A percentile compares a stretch with the other conserved stretches of the same genome.
phyloP scores from a whole-genome alignment of 805 yeast genomes.

The Yamadazyma olivae region DNA sequence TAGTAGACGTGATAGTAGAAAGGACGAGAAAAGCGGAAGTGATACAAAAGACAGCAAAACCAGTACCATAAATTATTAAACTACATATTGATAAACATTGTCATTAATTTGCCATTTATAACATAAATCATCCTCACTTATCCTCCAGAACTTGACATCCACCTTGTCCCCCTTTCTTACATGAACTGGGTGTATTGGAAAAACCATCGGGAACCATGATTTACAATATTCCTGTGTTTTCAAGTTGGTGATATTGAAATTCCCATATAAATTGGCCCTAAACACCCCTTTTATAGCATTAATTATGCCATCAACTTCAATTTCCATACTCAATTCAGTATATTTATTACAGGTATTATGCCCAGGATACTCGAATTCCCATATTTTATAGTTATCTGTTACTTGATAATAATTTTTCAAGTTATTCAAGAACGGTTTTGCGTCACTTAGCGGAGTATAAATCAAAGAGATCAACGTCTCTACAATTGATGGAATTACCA shows the following conservation, averaged over 20 bases:
- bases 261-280: conserved; percentile 63
- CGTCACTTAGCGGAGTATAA: conserved; percentile 17
- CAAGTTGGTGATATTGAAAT: conserved; percentile 48
- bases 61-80: background rate
- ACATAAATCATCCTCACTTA: conserved; percentile 17
- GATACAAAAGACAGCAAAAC: conserved; percentile 2
- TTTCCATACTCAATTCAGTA: conserved; percentile 28
- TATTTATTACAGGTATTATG: conserved; percentile 2
- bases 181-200: conserved; percentile 22
- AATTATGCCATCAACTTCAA: conserved; percentile 49
- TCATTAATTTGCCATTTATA: conserved; percentile 24
- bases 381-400: conserved; percentile 2
- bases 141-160: conserved; percentile 6
- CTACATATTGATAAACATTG: conserved; percentile 2
- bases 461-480: conserved; percentile 66
- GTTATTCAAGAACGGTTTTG: conserved; percentile 9
- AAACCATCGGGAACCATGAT: conserved; percentile 39
- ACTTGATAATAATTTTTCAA: conserved; percentile 8
- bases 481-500: conserved; percentile 47
- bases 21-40: background rate
- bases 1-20: conserved; percentile 6
- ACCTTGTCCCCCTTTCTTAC: conserved; percentile 8
- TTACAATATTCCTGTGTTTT: conserved; percentile 32
- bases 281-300: conserved; percentile 81
- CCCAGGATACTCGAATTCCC: conserved; percentile 12